Evolutionary conservation across 129 eudicot genomes (phyloP), one percentile per base, ranked within the genome.

Genomic region (Sambucus nigra): DNA sequence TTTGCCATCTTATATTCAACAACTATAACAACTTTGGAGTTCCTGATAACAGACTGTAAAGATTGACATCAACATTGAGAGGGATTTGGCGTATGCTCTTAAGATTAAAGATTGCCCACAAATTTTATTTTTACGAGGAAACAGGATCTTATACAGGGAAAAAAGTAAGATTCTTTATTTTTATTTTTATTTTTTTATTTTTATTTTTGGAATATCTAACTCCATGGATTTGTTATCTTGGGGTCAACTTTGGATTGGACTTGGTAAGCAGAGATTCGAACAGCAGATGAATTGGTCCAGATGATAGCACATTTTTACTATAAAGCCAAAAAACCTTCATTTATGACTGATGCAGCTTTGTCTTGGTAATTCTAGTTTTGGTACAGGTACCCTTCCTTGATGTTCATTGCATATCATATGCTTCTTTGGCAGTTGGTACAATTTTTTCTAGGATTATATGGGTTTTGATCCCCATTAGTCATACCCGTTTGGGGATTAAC

Each of bases 31-130:
- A 47, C 61, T 18, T 44, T 47, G 5, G 35, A 26, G 24, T 29
- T 51, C 44, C 48, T 51, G 22, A 66, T 25, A 63, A 64, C 73
- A 92, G 99, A 82, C 96, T 0, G 94, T 92, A 25, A 92, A 92
- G 72, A 64, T 92, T 50, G 99, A 92, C 69, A 82, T 80, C 72
- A 92, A 92, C 77, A 76, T 92, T 16, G 99, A 92, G 80, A 86
- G 76, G 33, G 96, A 92, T 76, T 74, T 92, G 53, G 94, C 96
- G 1, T 86, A 86, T 66, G 99, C 96, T 48, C 96, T 92, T 2
- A 75, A 86, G 65, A 76, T 80, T 55, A 77, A 69, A 76, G 96
- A 86, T 67, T 65, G 96, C 70, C 99, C 99, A 25, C 96, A 92
- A 56, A 41, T 92, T 45, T 65, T 92, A 65, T 92, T 92, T 80